These are phyloP conservation scores for Eleusine coracana DNA, from an alignment of 176 grass and related monocot genomes.

Conservation along the genomic window DNA sequence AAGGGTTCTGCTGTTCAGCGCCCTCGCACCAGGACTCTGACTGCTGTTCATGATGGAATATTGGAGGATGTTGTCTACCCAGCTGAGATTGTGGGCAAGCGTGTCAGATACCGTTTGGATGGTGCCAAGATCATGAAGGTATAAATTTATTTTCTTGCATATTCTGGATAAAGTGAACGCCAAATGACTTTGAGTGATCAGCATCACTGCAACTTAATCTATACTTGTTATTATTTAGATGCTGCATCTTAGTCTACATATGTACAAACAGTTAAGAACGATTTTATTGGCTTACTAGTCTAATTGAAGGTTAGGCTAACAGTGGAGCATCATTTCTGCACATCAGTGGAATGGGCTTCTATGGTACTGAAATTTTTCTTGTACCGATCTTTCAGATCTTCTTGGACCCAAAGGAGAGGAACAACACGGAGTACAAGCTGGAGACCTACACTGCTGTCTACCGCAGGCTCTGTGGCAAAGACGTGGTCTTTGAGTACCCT, in stretches of 20 bases:
- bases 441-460: constrained; percentile 90
- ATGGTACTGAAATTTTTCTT: background rate
- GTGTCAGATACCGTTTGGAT: constrained; percentile 85
- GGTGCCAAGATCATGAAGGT: constrained; percentile 70
- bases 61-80: constrained; percentile 97
- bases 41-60: constrained; percentile 83
- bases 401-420: constrained; percentile 93
- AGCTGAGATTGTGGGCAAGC: constrained; percentile 91
- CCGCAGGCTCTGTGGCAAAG: constrained; percentile 84
- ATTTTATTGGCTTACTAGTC: background rate
- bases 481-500: constrained; percentile 77
- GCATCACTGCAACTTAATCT: background rate
- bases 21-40: constrained; percentile 86
- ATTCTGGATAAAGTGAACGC: background rate
- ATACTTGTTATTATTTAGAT: background rate
- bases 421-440: constrained; percentile 95
- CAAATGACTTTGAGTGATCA: too few relatives aligned
- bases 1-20: constrained; percentile 89
- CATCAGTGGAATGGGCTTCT: background rate
- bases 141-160: background rate
- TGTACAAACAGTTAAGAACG: too few relatives aligned
- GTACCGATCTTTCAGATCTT: constrained; percentile 61
- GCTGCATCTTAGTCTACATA: too few relatives aligned
- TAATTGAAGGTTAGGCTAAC: background rate
- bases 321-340: background rate